phyloP scores from a whole-genome alignment of 495 filamentous ascomycete species.

The Xylaria telfairii region DNA sequence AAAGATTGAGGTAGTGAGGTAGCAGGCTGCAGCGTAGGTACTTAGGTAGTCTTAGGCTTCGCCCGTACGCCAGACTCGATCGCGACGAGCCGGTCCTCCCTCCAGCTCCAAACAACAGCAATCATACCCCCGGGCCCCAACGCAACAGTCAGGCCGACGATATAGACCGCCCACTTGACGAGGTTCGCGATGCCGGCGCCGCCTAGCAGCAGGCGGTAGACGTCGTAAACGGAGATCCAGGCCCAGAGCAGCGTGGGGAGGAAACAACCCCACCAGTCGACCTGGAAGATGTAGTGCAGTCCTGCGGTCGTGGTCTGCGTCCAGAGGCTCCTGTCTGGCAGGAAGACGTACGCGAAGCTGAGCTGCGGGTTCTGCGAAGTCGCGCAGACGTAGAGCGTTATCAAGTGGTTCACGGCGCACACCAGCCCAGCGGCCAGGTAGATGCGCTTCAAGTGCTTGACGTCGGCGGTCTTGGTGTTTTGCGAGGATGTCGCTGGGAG shows the following conservation, averaged over 20 bases:
- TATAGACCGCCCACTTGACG: constrained; percentile 25
- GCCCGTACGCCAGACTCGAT: constrained; percentile 31
- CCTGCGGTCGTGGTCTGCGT: constrained; percentile 31
- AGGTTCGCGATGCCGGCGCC: constrained; percentile 11
- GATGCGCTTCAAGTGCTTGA: constrained; percentile 36
- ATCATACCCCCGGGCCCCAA: constrained; percentile 41
- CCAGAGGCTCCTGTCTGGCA: constrained; percentile 28
- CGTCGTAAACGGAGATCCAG: constrained; percentile 34
- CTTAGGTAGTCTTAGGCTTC: constrained; percentile 35
- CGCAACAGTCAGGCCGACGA: constrained; percentile 21
- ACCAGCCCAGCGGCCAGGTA: constrained; percentile 32
- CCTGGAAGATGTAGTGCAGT: constrained; percentile 40
- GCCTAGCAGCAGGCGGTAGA: constrained; percentile 29
- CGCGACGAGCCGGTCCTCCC: constrained; percentile 42
- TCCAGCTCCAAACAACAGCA: constrained; percentile 41
- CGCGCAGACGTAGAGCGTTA: constrained; percentile 28
- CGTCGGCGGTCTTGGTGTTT: constrained; percentile 22
- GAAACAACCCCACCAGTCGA: constrained; percentile 37
- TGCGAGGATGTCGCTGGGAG: background rate
- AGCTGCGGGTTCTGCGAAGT: constrained; percentile 33
- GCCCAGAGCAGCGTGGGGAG: constrained; percentile 33
- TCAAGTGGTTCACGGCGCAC: constrained; percentile 27
- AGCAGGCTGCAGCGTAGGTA: constrained; percentile 1
- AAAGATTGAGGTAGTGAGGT: background rate
- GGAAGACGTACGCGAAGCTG: constrained; percentile 34